phyloP scores from a whole-genome alignment of 2,329 filamentous ascomycete genomes.

The Trichoderma pleuroti region DNA sequence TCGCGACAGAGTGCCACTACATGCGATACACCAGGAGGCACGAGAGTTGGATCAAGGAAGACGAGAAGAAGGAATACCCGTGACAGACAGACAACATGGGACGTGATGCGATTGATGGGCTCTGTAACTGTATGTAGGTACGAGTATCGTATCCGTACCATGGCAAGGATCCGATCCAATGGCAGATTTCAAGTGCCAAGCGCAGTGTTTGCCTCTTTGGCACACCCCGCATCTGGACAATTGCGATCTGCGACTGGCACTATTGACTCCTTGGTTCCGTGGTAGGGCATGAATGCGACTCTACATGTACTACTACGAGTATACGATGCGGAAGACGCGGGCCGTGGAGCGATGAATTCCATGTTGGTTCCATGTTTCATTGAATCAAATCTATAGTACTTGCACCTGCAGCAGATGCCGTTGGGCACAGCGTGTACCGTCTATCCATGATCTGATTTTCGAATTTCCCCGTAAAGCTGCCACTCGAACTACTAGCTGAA shows the following conservation, averaged over 20 bases:
- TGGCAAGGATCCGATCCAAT: not conserved
- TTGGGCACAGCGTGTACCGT: not conserved
- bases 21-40: not conserved
- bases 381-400: not conserved
- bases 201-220: not conserved
- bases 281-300: not conserved
- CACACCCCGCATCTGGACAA: slow-evolving; percentile 9
- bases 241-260: slow-evolving; percentile 1
- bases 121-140: no score
- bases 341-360: not conserved
- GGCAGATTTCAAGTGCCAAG: not conserved
- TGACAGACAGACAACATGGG: not conserved
- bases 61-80: not conserved
- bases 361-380: not conserved
- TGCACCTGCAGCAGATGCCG: not conserved
- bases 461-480: not conserved
- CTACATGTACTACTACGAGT: not conserved
- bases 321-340: not conserved
- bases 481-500: not conserved
- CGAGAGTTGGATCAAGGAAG: not conserved
- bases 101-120: no score
- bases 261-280: not conserved
- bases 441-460: not conserved
- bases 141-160: no score
- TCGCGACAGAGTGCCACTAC: not conserved